Evolutionary conservation across 2,329 filamentous ascomycete genomes (phyloP).

Genomic region (Claviceps sorghi): DNA sequence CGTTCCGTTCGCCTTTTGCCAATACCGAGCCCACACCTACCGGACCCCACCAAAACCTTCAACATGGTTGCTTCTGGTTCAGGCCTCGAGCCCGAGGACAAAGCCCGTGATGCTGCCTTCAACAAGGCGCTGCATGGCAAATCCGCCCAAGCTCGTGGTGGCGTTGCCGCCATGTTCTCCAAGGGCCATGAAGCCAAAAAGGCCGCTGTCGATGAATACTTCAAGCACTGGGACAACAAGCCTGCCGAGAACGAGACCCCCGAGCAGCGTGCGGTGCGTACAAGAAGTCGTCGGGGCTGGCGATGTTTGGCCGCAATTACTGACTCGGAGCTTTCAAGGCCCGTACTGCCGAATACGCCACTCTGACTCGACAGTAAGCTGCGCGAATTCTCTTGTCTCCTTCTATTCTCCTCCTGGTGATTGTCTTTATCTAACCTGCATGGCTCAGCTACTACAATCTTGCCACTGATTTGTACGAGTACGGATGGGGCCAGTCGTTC

Average conservation of each 20-base stretch:
- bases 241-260: slow-evolving; percentile 64
- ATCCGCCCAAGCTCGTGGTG: slow-evolving; percentile 54
- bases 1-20: slow-evolving; percentile 2
- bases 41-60: slow-evolving; percentile 11
- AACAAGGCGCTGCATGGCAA: slow-evolving; percentile 73
- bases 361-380: slow-evolving; percentile 76
- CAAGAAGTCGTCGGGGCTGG: background rate
- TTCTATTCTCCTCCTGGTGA: no score
- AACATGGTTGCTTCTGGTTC: slow-evolving; percentile 28
- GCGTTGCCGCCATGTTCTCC: slow-evolving; percentile 68
- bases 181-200: slow-evolving; percentile 68
- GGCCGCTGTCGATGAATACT: slow-evolving; percentile 78
- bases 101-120: slow-evolving; percentile 75
- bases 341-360: slow-evolving; percentile 78
- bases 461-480: slow-evolving; percentile 92
- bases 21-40: background rate
- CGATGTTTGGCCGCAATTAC: background rate
- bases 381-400: background rate
- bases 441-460: slow-evolving; percentile 75
- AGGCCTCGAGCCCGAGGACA: slow-evolving; percentile 66
- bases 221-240: slow-evolving; percentile 94
- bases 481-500: slow-evolving; percentile 92
- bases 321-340: slow-evolving; percentile 34
- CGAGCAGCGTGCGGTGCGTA: slow-evolving; percentile 59
- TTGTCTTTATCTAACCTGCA: slow-evolving; percentile 11